Evolutionary conservation across 2,329 filamentous ascomycete species (phyloP).

Genomic region (Colletotrichum nymphaeae): DNA sequence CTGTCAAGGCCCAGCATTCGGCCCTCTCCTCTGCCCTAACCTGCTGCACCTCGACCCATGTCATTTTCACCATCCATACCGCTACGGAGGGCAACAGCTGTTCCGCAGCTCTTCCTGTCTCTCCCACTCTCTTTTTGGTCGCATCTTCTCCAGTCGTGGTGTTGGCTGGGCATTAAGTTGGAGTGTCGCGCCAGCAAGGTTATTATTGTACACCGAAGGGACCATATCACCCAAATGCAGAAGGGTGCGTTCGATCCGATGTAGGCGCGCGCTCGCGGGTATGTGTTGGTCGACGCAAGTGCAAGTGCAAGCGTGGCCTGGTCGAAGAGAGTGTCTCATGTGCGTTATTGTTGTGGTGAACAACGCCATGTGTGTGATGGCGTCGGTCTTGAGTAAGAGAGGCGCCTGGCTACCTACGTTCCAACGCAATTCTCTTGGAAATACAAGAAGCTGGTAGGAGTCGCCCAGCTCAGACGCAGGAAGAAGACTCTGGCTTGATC

Average conservation of each 20-base stretch:
- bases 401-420: conserved; percentile 17
- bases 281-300: conserved; percentile 15
- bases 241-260: not conserved
- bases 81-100: not conserved
- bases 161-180: conserved; percentile 30
- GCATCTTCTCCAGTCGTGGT: not conserved
- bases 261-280: conserved; percentile 14
- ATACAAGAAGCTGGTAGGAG: conserved; percentile 26
- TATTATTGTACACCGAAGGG: not conserved
- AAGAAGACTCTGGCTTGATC: not conserved
- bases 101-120: not conserved
- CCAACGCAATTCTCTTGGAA: not conserved
- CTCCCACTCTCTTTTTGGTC: not conserved
- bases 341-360: not conserved
- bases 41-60: conserved; percentile 18
- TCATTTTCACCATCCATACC: conserved; percentile 12
- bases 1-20: conserved; percentile 21
- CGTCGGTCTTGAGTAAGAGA: conserved; percentile 15
- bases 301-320: conserved; percentile 7
- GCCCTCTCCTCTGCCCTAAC: conserved; percentile 29
- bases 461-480: conserved; percentile 12
- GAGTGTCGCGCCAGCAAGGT: conserved; percentile 12
- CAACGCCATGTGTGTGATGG: not conserved
- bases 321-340: not conserved
- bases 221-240: conserved; percentile 8